These are phyloP conservation scores for Triticum monococcum DNA, from an alignment of 176 grass and related monocot genomes.

Conservation along the genomic window DNA sequence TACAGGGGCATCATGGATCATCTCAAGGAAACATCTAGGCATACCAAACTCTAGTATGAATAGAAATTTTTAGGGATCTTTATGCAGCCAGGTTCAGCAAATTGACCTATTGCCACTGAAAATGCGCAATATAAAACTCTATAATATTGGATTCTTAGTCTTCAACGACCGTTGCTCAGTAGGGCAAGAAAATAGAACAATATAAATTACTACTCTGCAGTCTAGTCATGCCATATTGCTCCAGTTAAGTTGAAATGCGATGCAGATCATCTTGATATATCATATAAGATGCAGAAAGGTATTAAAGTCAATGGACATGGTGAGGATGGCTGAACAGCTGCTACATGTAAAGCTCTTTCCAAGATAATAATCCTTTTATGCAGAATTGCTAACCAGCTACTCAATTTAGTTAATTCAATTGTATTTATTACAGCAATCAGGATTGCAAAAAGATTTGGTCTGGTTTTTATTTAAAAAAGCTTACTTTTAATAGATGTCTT, in stretches of 20 bases:
- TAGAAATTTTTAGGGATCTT: neutral
- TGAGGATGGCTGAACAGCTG: neutral
- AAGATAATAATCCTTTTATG: conserved; percentile 1
- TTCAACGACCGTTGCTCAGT: neutral
- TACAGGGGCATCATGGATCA: neutral
- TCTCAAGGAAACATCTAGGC: neutral
- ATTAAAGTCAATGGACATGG: neutral
- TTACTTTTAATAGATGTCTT: neutral
- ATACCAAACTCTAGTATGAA: neutral
- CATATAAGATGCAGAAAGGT: neutral
- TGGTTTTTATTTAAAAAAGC: neutral
- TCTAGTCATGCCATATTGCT: neutral
- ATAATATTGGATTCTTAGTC: neutral
- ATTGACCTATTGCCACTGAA: neutral
- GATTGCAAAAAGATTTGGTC: neutral
- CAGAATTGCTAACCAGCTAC: neutral
- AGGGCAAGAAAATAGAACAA: neutral
- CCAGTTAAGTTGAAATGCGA: neutral
- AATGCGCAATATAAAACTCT: neutral
- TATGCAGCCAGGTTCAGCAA: neutral
- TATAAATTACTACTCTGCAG: neutral
- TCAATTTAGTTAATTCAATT: neutral
- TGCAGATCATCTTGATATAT: neutral
- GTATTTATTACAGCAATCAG: neutral
- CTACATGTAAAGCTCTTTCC: neutral